phyloP scores from a whole-genome alignment of 2,329 filamentous ascomycete species.

The Diaporthe vexans region DNA sequence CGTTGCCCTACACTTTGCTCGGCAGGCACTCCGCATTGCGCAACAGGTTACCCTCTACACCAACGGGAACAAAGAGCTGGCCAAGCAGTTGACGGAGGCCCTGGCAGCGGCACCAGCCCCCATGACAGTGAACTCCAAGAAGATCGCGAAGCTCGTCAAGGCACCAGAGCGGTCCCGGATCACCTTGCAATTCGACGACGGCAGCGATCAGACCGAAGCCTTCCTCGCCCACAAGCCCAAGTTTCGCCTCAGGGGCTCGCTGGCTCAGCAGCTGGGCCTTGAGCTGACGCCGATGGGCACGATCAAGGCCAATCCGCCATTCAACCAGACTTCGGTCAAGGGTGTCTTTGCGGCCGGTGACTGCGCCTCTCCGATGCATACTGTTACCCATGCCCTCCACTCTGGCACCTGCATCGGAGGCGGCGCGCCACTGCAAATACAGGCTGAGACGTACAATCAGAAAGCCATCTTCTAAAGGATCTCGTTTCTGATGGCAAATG shows the following conservation, averaged over 20 bases:
- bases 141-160: slow-evolving; percentile 3
- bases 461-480: neutral
- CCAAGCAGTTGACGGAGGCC: neutral
- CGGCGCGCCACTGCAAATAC: neutral
- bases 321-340: neutral
- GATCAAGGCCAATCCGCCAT: slow-evolving; percentile 11
- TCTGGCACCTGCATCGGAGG: neutral
- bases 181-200: neutral
- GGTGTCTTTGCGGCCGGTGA: slow-evolving; percentile 31
- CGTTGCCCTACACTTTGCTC: slow-evolving; percentile 1
- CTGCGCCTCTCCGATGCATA: neutral
- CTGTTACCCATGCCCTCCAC: neutral
- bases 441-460: neutral
- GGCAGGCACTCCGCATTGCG: neutral
- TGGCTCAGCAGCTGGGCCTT: slow-evolving; percentile 25
- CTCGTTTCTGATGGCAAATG: too few species aligned
- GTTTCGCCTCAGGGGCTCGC: neutral
- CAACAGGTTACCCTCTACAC: slow-evolving; percentile 25
- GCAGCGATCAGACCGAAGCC: neutral
- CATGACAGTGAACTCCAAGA: neutral
- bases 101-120: neutral
- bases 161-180: neutral
- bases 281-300: slow-evolving; percentile 1
- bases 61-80: slow-evolving; percentile 2
- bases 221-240: slow-evolving; percentile 34